Percentiles rank a stretch among this genome's conserved stretches.
Evolutionary conservation across 345 rosid genomes (phyloP).

Genomic region (Citrus sp.): DNA sequence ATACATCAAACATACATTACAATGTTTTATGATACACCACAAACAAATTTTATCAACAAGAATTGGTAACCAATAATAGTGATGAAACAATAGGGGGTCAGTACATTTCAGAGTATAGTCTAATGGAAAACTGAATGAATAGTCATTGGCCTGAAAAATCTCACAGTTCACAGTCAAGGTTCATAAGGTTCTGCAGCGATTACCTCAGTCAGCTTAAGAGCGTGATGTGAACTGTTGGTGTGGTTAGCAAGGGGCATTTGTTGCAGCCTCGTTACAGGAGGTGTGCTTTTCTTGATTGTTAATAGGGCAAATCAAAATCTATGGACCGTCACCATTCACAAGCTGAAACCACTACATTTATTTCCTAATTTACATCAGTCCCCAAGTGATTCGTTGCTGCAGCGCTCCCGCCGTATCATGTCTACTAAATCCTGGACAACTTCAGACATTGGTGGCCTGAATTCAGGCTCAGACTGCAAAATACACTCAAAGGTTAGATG

Average conservation of each 20-base stretch:
- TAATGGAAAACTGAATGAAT: constrained; percentile 20
- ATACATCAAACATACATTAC: constrained; percentile 5
- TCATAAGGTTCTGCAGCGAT: background rate
- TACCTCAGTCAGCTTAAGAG: constrained; percentile 5
- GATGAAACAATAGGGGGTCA: constrained; percentile 28
- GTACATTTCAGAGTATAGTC: constrained; percentile 22
- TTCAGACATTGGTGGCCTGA: constrained; percentile 85
- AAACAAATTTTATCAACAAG: constrained; percentile 31
- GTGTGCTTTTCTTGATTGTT: background rate
- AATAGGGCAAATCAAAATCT: constrained; percentile 7
- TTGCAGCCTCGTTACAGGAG: constrained; percentile 12
- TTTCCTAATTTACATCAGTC: constrained; percentile 21
- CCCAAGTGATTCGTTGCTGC: constrained; percentile 52
- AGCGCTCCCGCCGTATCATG: constrained; percentile 75
- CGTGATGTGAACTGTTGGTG: background rate
- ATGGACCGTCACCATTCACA: constrained; percentile 13
- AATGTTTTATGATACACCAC: constrained; percentile 4
- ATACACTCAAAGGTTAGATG: background rate
- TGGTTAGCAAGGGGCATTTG: constrained; percentile 14
- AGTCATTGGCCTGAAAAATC: constrained; percentile 18
- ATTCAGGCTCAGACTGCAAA: constrained; percentile 76
- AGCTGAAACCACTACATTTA: constrained; percentile 14
- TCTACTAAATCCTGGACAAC: constrained; percentile 90
- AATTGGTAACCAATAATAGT: constrained; percentile 26
- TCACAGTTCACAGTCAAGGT: background rate